phyloP scores from a whole-genome alignment of 2,329 filamentous ascomycete genomes.

The Sarocladium brachiariae region DNA sequence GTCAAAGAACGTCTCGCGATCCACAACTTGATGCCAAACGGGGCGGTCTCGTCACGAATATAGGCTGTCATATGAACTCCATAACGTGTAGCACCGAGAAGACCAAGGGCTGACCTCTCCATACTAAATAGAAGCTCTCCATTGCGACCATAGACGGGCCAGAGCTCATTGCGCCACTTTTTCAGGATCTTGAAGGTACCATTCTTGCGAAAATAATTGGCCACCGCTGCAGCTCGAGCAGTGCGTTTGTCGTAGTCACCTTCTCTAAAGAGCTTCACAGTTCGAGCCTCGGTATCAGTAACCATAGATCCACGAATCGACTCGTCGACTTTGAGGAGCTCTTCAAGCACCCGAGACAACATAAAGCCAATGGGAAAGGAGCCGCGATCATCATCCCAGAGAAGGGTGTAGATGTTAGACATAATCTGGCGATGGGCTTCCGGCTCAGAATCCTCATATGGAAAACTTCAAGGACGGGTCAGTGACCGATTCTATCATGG shows the following conservation, averaged over 20 bases:
- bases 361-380: constrained; percentile 58
- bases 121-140: constrained; percentile 62
- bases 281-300: constrained; percentile 52
- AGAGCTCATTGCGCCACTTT: constrained; percentile 76
- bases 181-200: constrained; percentile 65
- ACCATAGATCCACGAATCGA: constrained; percentile 50
- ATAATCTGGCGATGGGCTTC: not conserved
- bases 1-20: constrained; percentile 66
- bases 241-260: constrained; percentile 58
- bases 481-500: no score
- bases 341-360: constrained; percentile 41
- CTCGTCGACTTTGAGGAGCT: constrained; percentile 40
- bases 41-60: constrained; percentile 34
- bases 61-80: constrained; percentile 79
- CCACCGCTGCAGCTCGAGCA: constrained; percentile 45
- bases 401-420: constrained; percentile 56
- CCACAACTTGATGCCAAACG: constrained; percentile 69
- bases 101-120: constrained; percentile 65
- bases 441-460: constrained; percentile 57
- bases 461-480: constrained; percentile 54
- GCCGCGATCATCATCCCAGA: constrained; percentile 57
- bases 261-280: constrained; percentile 54
- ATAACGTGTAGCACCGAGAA: constrained; percentile 72
- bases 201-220: constrained; percentile 61
- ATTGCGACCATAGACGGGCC: constrained; percentile 65